Evolutionary conservation across 768 basidiomycete species (phyloP), one percentile per base, ranked within the genome.

Genomic region (Xerocomus potaroensis): DNA sequence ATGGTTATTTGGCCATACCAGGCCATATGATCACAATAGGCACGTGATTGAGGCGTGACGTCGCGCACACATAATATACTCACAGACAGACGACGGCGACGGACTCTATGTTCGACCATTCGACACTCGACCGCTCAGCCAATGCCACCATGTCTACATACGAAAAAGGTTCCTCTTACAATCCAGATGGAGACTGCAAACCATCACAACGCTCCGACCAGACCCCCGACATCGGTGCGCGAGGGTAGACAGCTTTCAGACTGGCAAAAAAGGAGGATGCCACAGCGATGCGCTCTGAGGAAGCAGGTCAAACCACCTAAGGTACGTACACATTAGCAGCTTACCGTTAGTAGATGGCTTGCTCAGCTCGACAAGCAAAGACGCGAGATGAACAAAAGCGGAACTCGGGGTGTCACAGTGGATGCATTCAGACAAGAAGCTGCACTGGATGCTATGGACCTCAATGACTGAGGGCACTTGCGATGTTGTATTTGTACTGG

Each of bases 301-400:
- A 14, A 0, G 35, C 42, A 7, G 45, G 53, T 26, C 22, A 10
- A 15, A 24, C 33, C 27, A 12, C 41, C 18, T 19, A 48, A 32
- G 35, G 32, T 39, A 35, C 22, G 41, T 41, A 10, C 9, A 10
- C 39, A n/a, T n/a, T n/a, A n/a, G n/a, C n/a, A n/a, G n/a, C n/a
- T n/a, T n/a, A n/a, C n/a, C n/a, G n/a, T n/a, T n/a, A 35, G 55
- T 58, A 16, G 43, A 63, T n/a, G 63, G 60, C 8, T 33, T 61
- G 6, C 29, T 59, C 30, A 36, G 42, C 11, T 41, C 34, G 37
- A 50, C 47, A 7, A 35, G 43, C 4, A 41, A 51, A 9, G 54
- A 50, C 1, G 55, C 58, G 38, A 45, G 47, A n/a, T n/a, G n/a
- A 51, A 53, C 34, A 55, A 49, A 56, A 11, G 11, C 4, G 39